Evolutionary conservation across 1,284 basidiomycete genomes (phyloP).

Genomic region (Farysia itapuensis): DNA sequence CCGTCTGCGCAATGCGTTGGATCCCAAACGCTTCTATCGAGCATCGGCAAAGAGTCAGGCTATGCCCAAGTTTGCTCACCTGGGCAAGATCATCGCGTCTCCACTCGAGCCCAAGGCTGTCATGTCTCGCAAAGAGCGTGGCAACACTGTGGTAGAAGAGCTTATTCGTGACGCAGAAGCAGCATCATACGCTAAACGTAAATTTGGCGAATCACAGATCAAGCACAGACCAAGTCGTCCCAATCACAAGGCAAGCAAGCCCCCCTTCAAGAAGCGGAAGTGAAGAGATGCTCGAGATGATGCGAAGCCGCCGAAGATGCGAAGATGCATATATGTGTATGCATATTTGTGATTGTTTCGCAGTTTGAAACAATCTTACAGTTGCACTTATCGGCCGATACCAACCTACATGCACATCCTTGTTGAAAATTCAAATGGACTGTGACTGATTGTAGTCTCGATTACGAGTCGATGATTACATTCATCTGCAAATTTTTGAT

Average conservation of each 20-base stretch:
- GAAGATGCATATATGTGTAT: too few species aligned
- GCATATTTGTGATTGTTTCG: too few species aligned
- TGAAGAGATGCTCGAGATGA: too few species aligned
- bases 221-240: neutral
- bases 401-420: too few species aligned
- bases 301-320: too few species aligned
- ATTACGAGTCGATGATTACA: too few species aligned
- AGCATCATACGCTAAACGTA: conserved; percentile 85
- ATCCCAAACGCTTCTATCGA: conserved; percentile 94
- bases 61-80: conserved; percentile 72
- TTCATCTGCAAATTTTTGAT: too few species aligned
- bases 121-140: conserved; percentile 72
- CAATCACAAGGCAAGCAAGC: neutral
- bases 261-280: conserved; percentile 1
- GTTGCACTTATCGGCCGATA: too few species aligned
- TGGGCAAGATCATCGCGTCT: conserved; percentile 82
- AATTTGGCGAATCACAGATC: conserved; percentile 71
- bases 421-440: too few species aligned
- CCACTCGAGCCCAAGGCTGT: conserved; percentile 75
- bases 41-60: conserved; percentile 75
- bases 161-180: conserved; percentile 84
- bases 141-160: conserved; percentile 82
- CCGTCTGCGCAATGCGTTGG: conserved; percentile 84
- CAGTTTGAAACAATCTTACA: too few species aligned
- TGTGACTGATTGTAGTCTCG: too few species aligned